Conservation (phyloP, 2,329 filamentous ascomycete species). For the Daldinia sp. region DNA sequence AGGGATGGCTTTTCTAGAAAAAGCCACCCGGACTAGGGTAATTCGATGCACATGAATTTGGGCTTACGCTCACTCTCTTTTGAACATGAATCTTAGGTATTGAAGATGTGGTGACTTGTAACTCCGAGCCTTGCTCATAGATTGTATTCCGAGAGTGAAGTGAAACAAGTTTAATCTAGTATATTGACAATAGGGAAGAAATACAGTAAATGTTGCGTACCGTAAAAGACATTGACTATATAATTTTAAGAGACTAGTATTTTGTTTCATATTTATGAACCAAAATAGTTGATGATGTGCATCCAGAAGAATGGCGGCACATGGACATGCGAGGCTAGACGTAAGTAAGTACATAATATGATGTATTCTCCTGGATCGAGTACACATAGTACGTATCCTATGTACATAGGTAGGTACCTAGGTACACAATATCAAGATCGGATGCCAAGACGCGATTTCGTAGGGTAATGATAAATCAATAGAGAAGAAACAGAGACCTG, state of each 20-base stretch:
- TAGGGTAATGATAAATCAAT: conserved; percentile 46
- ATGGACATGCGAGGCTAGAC: not conserved
- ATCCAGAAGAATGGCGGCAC: not conserved
- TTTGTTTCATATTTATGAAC: not conserved
- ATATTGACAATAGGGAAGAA: not conserved
- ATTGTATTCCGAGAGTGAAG: not conserved
- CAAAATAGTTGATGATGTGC: not conserved
- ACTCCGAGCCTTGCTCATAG: not conserved
- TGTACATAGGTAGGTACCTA: not conserved
- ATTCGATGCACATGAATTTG: not conserved
- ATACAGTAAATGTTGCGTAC: not conserved
- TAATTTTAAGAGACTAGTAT: not conserved
- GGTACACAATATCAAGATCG: conserved; percentile 9
- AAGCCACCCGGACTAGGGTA: conserved; percentile 3
- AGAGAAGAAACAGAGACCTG: conserved; percentile 12
- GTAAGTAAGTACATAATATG: not conserved
- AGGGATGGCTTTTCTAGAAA: conserved; percentile 25
- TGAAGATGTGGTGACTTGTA: not conserved
- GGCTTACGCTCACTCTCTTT: not conserved
- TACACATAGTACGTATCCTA: not conserved
- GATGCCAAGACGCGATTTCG: conserved; percentile 44
- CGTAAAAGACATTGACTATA: not conserved
- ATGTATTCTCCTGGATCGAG: not conserved
- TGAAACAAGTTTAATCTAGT: not conserved
- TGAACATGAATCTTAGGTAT: not conserved